Evolutionary conservation across 805 yeast species (phyloP).

Genomic region (Candida tallmaniae): DNA sequence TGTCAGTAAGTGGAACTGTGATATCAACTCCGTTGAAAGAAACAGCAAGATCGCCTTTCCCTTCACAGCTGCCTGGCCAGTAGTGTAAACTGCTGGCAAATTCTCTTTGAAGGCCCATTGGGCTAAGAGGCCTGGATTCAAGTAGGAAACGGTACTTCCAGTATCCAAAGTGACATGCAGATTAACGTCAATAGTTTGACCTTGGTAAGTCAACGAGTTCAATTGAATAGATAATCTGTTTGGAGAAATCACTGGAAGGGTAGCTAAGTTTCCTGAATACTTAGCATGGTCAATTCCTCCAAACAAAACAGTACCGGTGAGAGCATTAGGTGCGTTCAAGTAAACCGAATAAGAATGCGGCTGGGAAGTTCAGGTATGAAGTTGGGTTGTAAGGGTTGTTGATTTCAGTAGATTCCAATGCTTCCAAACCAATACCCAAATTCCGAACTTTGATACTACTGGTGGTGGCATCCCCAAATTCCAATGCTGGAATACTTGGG

Average conservation of each 20-base stretch:
- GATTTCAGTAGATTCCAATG: conserved; percentile 9
- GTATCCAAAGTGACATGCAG: conserved; percentile 19
- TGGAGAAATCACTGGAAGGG: conserved; percentile 16
- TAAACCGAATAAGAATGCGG: conserved; percentile 35
- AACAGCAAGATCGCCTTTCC: background rate
- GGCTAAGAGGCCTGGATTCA: conserved; percentile 31
- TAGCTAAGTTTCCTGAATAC: conserved; percentile 17
- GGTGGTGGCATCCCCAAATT: conserved; percentile 14
- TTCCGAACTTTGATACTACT: conserved; percentile 10
- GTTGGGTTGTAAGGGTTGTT: background rate
- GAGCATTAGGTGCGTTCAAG: conserved; percentile 19
- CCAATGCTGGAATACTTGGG: conserved; percentile 4
- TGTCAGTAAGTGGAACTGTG: conserved; percentile 6
- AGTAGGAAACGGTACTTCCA: conserved; percentile 34
- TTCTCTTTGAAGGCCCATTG: conserved; percentile 30
- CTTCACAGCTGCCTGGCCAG: background rate
- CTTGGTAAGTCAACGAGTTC: conserved; percentile 25
- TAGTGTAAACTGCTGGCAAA: no score
- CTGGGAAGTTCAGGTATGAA: conserved; percentile 31
- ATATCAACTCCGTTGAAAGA: conserved; percentile 7
- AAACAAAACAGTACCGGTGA: conserved; percentile 24
- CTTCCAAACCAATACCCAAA: conserved; percentile 15
- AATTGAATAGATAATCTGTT: conserved; percentile 44
- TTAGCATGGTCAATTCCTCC: conserved; percentile 30
- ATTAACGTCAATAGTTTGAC: conserved; percentile 7